These are phyloP conservation scores for Oldenlandia corymbosa DNA, from an alignment of 257 asterid species.

Conservation along the genomic window DNA sequence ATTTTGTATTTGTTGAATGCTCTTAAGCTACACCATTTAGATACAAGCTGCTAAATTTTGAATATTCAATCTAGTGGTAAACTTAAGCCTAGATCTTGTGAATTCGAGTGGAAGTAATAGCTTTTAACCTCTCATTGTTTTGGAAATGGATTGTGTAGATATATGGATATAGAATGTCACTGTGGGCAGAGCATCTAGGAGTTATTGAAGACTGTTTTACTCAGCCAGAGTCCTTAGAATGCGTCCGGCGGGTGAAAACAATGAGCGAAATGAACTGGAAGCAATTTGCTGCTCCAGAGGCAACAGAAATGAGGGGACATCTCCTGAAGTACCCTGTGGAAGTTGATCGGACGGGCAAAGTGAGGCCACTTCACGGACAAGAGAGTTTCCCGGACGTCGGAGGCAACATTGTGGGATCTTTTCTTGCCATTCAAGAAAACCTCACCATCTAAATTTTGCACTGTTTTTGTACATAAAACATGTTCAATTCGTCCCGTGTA, in stretches of 20 bases:
- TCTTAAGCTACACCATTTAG: not conserved
- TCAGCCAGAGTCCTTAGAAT: slow-evolving; percentile 76
- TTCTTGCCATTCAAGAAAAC: slow-evolving; percentile 84
- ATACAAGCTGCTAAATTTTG: not conserved
- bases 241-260: slow-evolving; percentile 69
- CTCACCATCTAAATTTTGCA: slow-evolving; percentile 49
- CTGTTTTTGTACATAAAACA: no score
- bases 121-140: not conserved
- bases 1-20: not conserved
- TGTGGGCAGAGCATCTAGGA: slow-evolving; percentile 98
- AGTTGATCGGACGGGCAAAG: slow-evolving; percentile 72
- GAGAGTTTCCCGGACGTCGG: slow-evolving; percentile 94
- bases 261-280: slow-evolving; percentile 86
- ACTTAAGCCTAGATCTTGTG: not conserved
- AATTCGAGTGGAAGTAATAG: not conserved
- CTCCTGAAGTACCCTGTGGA: slow-evolving; percentile 87
- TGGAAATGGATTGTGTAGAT: slow-evolving; percentile 42
- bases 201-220: slow-evolving; percentile 75
- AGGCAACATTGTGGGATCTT: slow-evolving; percentile 77
- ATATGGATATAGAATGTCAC: slow-evolving; percentile 89
- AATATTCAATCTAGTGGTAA: no score
- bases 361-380: slow-evolving; percentile 59
- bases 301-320: slow-evolving; percentile 86
- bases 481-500: no score
- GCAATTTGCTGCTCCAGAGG: slow-evolving; percentile 55